These are phyloP conservation scores for Melaleuca alternifolia DNA, from an alignment of 345 rosid species.

Conservation along the genomic window DNA sequence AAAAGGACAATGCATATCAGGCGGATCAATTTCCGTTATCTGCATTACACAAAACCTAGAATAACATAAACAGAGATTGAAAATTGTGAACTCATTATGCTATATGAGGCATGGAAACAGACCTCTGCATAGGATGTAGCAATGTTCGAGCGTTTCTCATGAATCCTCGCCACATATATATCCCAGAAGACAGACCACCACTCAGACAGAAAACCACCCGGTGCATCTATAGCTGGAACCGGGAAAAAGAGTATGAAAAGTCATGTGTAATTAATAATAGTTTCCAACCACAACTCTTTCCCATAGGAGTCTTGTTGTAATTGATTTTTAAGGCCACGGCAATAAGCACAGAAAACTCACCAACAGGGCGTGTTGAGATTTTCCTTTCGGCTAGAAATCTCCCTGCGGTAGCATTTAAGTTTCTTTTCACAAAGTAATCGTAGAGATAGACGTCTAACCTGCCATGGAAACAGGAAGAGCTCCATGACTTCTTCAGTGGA, in stretches of 20 bases:
- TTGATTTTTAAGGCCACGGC: not conserved
- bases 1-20: not conserved
- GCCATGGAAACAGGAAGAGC: not conserved
- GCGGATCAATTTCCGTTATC: constrained; percentile 24
- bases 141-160: constrained; percentile 44
- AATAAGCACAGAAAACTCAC: constrained; percentile 16
- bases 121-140: constrained; percentile 59
- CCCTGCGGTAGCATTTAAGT: constrained; percentile 46
- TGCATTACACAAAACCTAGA: not conserved
- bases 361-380: constrained; percentile 48
- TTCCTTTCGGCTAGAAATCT: constrained; percentile 58
- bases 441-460: constrained; percentile 67
- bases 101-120: not conserved
- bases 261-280: not conserved
- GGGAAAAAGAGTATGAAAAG: not conserved
- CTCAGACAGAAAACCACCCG: constrained; percentile 61
- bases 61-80: not conserved
- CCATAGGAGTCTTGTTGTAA: not conserved
- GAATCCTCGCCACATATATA: constrained; percentile 43
- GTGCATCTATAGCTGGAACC: constrained; percentile 51
- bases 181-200: constrained; percentile 94
- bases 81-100: not conserved
- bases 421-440: constrained; percentile 59
- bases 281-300: not conserved
- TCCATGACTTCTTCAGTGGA: not conserved